A percentile compares a stretch with the other conserved stretches of the same genome.
Conservation (phyloP, 305 asterid species). For the Rubia balearica region DNA sequence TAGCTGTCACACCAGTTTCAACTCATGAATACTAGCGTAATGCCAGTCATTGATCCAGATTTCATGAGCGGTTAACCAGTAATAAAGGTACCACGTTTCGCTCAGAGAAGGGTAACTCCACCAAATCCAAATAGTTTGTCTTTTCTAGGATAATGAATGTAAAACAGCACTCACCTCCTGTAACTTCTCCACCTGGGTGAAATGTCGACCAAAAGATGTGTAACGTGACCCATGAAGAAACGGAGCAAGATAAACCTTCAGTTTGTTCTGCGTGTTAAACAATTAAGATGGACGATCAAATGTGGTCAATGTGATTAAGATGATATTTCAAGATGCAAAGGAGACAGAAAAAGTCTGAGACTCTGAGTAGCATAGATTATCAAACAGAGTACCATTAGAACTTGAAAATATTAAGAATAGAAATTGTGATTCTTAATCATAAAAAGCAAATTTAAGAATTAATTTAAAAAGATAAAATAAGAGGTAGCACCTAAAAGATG, state of each 20-base stretch:
- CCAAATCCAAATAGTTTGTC: slow-evolving; percentile 7
- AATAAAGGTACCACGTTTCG: not conserved
- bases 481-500: not conserved
- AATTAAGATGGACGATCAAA: not conserved
- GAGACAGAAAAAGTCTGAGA: not conserved
- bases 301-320: not conserved
- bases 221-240: slow-evolving; percentile 78
- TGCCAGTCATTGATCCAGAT: not conserved
- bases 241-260: slow-evolving; percentile 75
- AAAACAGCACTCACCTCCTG: slow-evolving; percentile 51
- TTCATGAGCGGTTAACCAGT: not conserved
- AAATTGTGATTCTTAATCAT: not conserved
- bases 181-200: slow-evolving; percentile 69
- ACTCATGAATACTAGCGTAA: not conserved
- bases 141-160: slow-evolving; percentile 5
- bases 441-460: not conserved
- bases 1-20: not conserved
- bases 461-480: not conserved
- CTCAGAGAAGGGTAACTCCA: not conserved
- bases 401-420: not conserved
- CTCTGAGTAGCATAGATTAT: not conserved
- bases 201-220: slow-evolving; percentile 95
- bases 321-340: not conserved
- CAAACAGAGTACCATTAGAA: not conserved
- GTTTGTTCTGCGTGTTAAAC: slow-evolving; percentile 48